These are phyloP conservation scores for Amphirosellinia nigrospora DNA, from an alignment of 495 filamentous ascomycete species.

Conservation along the genomic window DNA sequence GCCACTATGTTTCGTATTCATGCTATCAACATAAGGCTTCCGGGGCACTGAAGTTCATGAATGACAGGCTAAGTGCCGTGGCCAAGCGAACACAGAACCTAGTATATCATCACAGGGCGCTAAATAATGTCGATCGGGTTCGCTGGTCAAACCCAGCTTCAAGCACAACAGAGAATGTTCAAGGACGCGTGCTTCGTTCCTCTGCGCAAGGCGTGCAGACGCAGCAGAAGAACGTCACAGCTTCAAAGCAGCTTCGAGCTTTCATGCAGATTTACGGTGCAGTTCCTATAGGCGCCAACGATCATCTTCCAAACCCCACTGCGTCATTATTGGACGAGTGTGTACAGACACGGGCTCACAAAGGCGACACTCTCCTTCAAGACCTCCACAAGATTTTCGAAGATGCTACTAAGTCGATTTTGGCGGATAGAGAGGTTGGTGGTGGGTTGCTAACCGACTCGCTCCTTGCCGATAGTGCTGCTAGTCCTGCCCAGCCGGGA, in stretches of 20 bases:
- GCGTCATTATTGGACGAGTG: slow-evolving; percentile 31
- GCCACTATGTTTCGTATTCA: background rate
- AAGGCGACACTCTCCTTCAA: slow-evolving; percentile 34
- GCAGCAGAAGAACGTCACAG: background rate
- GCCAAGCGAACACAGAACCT: slow-evolving; percentile 31
- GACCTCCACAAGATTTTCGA: slow-evolving; percentile 37
- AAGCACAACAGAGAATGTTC: background rate
- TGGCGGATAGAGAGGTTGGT: slow-evolving; percentile 36
- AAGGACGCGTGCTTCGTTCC: background rate
- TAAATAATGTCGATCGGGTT: slow-evolving; percentile 22
- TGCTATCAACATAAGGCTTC: slow-evolving; percentile 28
- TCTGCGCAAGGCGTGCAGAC: background rate
- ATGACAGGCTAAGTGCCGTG: slow-evolving; percentile 32
- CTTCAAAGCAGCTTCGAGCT: slow-evolving; percentile 27
- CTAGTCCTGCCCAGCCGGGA: slow-evolving; percentile 14
- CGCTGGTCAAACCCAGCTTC: background rate
- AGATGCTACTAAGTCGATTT: slow-evolving; percentile 22
- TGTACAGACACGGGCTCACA: slow-evolving; percentile 30
- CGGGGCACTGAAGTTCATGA: slow-evolving; percentile 37
- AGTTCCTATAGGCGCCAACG: slow-evolving; percentile 26
- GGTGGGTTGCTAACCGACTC: slow-evolving; percentile 35
- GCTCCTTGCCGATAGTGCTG: slow-evolving; percentile 33
- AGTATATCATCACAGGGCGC: slow-evolving; percentile 33
- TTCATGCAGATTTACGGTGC: slow-evolving; percentile 38
- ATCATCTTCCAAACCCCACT: slow-evolving; percentile 2